A percentile compares a stretch with the other conserved stretches of the same genome.
phyloP scores from a whole-genome alignment of 768 basidiomycete species.

The Collybia sordida region DNA sequence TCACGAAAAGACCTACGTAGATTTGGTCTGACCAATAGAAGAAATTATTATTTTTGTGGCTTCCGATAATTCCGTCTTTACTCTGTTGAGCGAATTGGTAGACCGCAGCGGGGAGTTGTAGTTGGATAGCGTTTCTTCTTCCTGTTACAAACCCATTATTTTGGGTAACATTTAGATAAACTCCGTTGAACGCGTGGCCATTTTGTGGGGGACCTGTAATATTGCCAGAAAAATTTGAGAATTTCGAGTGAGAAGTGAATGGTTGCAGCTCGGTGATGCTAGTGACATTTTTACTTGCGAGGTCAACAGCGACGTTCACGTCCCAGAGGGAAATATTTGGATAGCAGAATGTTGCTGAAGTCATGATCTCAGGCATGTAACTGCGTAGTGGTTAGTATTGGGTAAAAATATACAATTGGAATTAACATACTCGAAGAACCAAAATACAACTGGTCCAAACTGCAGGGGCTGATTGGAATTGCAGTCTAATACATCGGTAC shows the following conservation, averaged over 20 bases:
- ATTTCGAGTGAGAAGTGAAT: slow-evolving; percentile 35
- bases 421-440: slow-evolving; percentile 48
- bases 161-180: slow-evolving; percentile 44
- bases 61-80: slow-evolving; percentile 33
- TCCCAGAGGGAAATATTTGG: slow-evolving; percentile 45
- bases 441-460: slow-evolving; percentile 53
- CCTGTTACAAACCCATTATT: slow-evolving; percentile 39
- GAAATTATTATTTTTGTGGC: slow-evolving; percentile 37
- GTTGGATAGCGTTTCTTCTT: slow-evolving; percentile 41
- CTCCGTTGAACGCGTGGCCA: slow-evolving; percentile 53
- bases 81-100: slow-evolving; percentile 44
- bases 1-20: slow-evolving; percentile 47
- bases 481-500: background rate
- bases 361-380: slow-evolving; percentile 32
- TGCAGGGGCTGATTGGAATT: slow-evolving; percentile 22
- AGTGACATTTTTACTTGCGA: slow-evolving; percentile 42
- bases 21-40: slow-evolving; percentile 36
- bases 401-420: background rate
- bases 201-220: slow-evolving; percentile 44
- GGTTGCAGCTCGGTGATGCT: slow-evolving; percentile 39
- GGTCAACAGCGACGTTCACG: slow-evolving; percentile 42
- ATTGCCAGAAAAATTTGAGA: slow-evolving; percentile 39
- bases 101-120: slow-evolving; percentile 52
- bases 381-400: slow-evolving; percentile 10
- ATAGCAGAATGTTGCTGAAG: slow-evolving; percentile 48